A percentile compares a stretch with the other conserved stretches of the same genome.
Conservation (phyloP, 768 basidiomycete species). For the Melanogaster broomeanus region DNA sequence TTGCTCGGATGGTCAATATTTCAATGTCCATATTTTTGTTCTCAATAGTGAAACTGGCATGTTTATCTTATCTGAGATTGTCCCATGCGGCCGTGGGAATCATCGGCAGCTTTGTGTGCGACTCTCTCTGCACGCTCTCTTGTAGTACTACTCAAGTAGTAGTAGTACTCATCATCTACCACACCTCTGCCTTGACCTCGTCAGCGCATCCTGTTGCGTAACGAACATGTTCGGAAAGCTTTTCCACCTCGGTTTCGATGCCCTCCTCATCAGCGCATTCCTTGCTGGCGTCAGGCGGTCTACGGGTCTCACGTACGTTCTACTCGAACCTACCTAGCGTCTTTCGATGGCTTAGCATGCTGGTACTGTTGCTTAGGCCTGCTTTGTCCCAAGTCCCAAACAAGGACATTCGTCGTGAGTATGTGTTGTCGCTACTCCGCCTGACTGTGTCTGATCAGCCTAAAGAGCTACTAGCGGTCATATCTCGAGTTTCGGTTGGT, state of each 20-base stretch:
- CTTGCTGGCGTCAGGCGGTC: conserved; percentile 84
- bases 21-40: not conserved
- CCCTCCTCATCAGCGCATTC: conserved; percentile 75
- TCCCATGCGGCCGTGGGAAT: conserved; percentile 19
- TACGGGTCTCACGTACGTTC: conserved; percentile 81
- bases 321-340: not conserved
- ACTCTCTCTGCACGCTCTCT: too few relatives aligned
- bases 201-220: not conserved
- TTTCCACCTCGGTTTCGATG: conserved; percentile 76
- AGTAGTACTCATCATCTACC: too few relatives aligned
- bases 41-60: too few relatives aligned
- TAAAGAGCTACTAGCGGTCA: conserved; percentile 66
- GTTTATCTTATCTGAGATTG: not conserved
- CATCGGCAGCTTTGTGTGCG: too few relatives aligned
- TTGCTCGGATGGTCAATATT: not conserved
- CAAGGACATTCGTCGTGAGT: conserved; percentile 86
- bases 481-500: conserved; percentile 88
- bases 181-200: not conserved
- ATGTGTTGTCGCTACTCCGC: not conserved
- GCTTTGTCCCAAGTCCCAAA: conserved; percentile 77
- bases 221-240: conserved; percentile 29
- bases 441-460: conserved; percentile 1
- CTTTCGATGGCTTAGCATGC: not conserved
- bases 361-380: conserved; percentile 47
- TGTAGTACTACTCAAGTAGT: too few relatives aligned